phyloP scores from a whole-genome alignment of 139 green algal genomes.

The Tetradesmus lagerheimii region DNA sequence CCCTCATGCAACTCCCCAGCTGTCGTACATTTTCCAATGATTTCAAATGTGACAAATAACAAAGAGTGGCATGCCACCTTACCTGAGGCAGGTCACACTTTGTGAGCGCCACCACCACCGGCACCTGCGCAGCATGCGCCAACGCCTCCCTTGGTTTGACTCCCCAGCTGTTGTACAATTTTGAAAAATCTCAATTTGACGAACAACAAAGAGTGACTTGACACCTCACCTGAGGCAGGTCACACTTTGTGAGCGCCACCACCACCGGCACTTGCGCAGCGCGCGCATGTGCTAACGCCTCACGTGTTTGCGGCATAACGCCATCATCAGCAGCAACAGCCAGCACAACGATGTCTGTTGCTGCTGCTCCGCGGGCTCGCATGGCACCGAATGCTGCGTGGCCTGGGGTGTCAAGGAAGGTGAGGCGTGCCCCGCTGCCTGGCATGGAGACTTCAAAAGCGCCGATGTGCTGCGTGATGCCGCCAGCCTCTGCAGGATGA shows the following conservation, averaged over 20 bases:
- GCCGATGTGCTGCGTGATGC: conserved; percentile 96
- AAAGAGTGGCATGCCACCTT: no score
- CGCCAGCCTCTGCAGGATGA: conserved; percentile 82
- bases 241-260: conserved; percentile 94
- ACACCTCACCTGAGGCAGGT: conserved; percentile 65
- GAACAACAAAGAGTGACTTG: no score
- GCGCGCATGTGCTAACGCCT: conserved; percentile 80
- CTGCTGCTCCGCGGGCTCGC: conserved; percentile 83
- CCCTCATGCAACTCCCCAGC: no score
- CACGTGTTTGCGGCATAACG: conserved; percentile 91
- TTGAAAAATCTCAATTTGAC: neutral
- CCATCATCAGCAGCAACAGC: conserved; percentile 93
- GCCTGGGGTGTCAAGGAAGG: conserved; percentile 95
- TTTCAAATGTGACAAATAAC: neutral
- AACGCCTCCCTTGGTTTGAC: conserved; percentile 90
- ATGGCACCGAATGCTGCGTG: conserved; percentile 95
- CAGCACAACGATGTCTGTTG: conserved; percentile 92
- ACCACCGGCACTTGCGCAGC: conserved; percentile 83
- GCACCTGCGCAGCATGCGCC: conserved; percentile 78
- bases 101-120: conserved; percentile 91
- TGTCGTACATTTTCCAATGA: neutral
- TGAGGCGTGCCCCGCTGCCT: conserved; percentile 67
- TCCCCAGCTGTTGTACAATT: no score
- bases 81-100: conserved; percentile 85
- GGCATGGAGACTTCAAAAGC: conserved; percentile 90